These are phyloP conservation scores for Metschnikowia baotianmanensis DNA, from an alignment of 805 yeast genomes.

Conservation along the genomic window DNA sequence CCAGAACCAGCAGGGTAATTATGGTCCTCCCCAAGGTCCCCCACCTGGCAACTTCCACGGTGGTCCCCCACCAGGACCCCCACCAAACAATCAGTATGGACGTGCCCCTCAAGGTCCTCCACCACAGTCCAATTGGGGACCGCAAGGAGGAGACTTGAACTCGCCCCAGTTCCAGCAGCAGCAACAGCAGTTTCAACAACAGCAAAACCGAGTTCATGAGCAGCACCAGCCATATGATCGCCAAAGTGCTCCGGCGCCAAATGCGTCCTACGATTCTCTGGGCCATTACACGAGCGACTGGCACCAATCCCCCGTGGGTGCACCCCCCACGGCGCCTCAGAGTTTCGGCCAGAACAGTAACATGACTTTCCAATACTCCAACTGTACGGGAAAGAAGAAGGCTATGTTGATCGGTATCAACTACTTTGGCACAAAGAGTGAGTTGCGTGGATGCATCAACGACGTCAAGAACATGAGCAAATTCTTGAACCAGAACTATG, in stretches of 20 bases:
- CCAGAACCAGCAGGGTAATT: slow-evolving; percentile 9
- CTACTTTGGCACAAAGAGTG: slow-evolving; percentile 62
- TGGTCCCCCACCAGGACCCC: slow-evolving; percentile 20
- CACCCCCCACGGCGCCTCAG: slow-evolving; percentile 35
- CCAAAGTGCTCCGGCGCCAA: slow-evolving; percentile 20
- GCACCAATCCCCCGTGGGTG: slow-evolving; percentile 3
- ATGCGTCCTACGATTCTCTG: slow-evolving; percentile 16
- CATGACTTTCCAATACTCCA: slow-evolving; percentile 55
- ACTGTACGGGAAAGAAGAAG: slow-evolving; percentile 68
- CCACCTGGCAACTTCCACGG: slow-evolving; percentile 17
- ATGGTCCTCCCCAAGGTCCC: slow-evolving; percentile 8
- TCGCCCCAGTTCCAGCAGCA: slow-evolving; percentile 19
- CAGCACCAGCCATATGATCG: slow-evolving; percentile 12
- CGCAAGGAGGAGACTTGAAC: slow-evolving; percentile 17
- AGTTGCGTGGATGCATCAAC: slow-evolving; percentile 75
- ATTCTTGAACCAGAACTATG: slow-evolving; percentile 38
- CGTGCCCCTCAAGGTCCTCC: slow-evolving; percentile 23
- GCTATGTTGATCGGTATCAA: slow-evolving; percentile 79
- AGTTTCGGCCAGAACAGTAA: slow-evolving; percentile 34
- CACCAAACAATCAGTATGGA: slow-evolving; percentile 18
- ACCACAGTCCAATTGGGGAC: slow-evolving; percentile 20
- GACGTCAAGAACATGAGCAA: slow-evolving; percentile 58
- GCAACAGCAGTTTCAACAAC: slow-evolving; percentile 19
- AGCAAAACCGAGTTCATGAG: slow-evolving; percentile 12
- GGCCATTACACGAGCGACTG: slow-evolving; percentile 16